Percentiles rank a stretch among this genome's conserved stretches.
These are phyloP conservation scores for Simplicillium aogashimaense DNA, from an alignment of 2,329 filamentous ascomycete species.

Conservation along the genomic window DNA sequence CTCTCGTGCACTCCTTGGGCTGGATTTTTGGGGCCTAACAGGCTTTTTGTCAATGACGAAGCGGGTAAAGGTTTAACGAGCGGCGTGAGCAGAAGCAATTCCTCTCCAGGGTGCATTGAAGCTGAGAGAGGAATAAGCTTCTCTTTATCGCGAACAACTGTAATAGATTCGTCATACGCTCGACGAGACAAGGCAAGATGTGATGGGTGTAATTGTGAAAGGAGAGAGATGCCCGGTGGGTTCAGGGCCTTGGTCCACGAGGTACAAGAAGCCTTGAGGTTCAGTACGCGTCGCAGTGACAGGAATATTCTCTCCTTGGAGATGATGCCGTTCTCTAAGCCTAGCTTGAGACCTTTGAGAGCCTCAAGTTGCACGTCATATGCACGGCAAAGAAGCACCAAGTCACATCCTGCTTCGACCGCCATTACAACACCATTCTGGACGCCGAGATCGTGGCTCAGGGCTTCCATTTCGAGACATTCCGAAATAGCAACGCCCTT, in stretches of 20 bases:
- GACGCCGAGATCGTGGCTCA: constrained; percentile 94
- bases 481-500: constrained; percentile 90
- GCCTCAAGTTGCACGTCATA: constrained; percentile 86
- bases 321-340: constrained; percentile 84
- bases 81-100: constrained; percentile 80
- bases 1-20: constrained; percentile 38
- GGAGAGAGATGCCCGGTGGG: constrained; percentile 65
- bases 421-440: constrained; percentile 96
- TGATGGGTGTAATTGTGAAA: constrained; percentile 72
- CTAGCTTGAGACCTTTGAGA: constrained; percentile 79
- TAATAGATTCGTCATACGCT: constrained; percentile 88
- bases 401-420: constrained; percentile 88
- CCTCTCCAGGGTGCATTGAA: constrained; percentile 74
- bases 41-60: constrained; percentile 67
- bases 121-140: constrained; percentile 73
- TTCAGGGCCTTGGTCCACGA: constrained; percentile 89
- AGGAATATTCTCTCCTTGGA: constrained; percentile 68
- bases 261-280: constrained; percentile 75
- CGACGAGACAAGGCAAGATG: constrained; percentile 74
- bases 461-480: constrained; percentile 91
- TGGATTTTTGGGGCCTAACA: constrained; percentile 44
- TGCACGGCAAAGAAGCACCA: constrained; percentile 79
- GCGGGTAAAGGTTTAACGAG: constrained; percentile 88
- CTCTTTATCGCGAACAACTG: constrained; percentile 83
- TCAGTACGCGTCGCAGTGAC: constrained; percentile 68